A percentile compares a stretch with the other conserved stretches of the same genome.
phyloP scores from a whole-genome alignment of 129 eudicot species.

The Lonicera japonica region DNA sequence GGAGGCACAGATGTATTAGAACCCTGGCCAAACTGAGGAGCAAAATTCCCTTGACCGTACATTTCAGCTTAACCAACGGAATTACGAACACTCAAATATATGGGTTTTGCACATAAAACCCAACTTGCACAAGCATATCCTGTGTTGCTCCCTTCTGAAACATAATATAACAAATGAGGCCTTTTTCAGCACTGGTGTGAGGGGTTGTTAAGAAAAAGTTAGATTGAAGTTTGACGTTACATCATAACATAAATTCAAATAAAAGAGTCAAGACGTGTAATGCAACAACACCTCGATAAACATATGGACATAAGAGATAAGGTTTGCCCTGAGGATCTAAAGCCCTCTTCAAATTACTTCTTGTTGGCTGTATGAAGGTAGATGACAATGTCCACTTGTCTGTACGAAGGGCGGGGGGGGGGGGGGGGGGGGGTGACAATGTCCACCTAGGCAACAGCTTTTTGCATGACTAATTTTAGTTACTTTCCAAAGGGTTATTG shows the following conservation, averaged over 20 bases:
- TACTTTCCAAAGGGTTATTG: too few relatives aligned
- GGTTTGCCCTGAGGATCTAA: not conserved
- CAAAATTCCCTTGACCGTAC: constrained; percentile 58
- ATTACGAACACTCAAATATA: constrained; percentile 3
- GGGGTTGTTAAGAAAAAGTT: not conserved
- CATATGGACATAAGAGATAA: not conserved
- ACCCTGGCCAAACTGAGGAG: constrained; percentile 28
- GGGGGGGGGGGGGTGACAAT: too few relatives aligned
- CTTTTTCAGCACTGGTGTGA: not conserved
- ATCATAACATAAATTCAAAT: not conserved
- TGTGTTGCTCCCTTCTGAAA: constrained; percentile 17
- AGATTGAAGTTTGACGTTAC: not conserved
- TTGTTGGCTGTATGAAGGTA: too few relatives aligned
- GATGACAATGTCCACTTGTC: too few relatives aligned
- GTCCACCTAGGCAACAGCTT: too few relatives aligned
- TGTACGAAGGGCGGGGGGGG: too few relatives aligned
- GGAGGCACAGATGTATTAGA: constrained; percentile 34
- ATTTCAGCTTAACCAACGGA: constrained; percentile 18
- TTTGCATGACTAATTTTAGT: too few relatives aligned
- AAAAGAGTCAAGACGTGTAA: not conserved
- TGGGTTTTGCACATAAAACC: not conserved
- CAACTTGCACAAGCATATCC: constrained; percentile 15
- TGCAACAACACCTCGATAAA: not conserved
- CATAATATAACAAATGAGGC: constrained; percentile 7
- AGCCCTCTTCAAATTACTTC: not conserved